Evolutionary conservation across 768 basidiomycete genomes (phyloP).

Genomic region (Daedalea quercina): DNA sequence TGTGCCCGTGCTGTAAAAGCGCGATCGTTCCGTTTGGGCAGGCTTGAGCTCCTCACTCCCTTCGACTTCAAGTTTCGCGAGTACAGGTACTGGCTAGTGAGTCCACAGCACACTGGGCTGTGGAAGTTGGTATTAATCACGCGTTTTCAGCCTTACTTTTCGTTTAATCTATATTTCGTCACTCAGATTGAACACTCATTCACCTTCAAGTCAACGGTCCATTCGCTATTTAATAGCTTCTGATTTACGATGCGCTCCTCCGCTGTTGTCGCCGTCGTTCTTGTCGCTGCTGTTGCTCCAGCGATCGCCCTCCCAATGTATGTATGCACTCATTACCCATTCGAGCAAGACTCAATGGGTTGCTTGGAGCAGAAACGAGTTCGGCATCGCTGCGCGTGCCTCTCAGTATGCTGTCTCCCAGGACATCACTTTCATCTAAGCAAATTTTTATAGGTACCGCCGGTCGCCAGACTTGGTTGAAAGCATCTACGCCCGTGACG

Average conservation of each 20-base stretch:
- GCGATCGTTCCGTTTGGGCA: neutral
- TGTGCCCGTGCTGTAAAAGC: neutral
- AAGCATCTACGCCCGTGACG: neutral
- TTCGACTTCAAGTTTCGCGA: neutral
- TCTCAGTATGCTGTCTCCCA: neutral
- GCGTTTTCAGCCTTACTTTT: constrained; percentile 2
- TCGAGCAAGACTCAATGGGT: neutral
- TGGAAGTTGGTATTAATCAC: neutral
- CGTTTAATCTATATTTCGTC: constrained; percentile 1
- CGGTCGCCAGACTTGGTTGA: neutral
- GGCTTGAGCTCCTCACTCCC: constrained; percentile 2
- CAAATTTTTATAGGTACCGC: neutral
- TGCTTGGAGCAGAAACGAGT: neutral
- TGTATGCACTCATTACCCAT: neutral
- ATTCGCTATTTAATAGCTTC: neutral
- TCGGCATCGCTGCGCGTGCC: neutral
- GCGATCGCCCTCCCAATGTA: neutral
- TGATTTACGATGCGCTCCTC: neutral
- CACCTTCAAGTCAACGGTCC: neutral
- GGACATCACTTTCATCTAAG: too few relatives aligned
- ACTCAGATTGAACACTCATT: neutral
- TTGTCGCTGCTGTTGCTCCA: neutral
- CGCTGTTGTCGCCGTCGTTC: neutral
- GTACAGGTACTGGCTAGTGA: constrained; percentile 8
- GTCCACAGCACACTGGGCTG: neutral